Conservation (phyloP, 768 basidiomycete genomes). For the Suillus paluster region DNA sequence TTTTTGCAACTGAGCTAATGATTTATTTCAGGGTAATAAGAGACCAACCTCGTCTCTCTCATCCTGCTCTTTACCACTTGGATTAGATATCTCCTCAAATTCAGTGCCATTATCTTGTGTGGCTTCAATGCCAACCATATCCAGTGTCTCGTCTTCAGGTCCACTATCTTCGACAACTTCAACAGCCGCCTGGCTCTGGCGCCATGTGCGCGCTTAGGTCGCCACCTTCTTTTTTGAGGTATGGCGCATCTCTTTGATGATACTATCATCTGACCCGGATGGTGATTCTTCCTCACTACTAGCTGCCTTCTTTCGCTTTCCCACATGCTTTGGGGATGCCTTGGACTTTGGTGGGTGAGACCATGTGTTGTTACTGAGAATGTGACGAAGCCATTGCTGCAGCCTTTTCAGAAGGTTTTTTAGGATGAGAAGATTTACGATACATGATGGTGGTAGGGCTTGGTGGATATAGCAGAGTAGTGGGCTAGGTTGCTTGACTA, state of each 20-base stretch:
- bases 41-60: not conserved
- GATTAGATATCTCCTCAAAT: too few relatives aligned
- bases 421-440: not conserved
- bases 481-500: not conserved
- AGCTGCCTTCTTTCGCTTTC: not conserved
- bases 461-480: not conserved
- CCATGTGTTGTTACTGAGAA: not conserved
- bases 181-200: too few relatives aligned
- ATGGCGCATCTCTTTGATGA: not conserved
- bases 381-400: not conserved
- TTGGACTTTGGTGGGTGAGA: not conserved
- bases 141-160: too few relatives aligned
- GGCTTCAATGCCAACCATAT: not conserved
- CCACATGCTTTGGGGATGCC: not conserved
- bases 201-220: not conserved
- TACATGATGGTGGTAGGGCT: not conserved
- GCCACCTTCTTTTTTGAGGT: not conserved
- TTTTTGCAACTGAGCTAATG: not conserved
- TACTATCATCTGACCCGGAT: not conserved
- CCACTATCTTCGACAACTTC: too few relatives aligned
- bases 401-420: not conserved
- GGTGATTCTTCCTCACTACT: not conserved
- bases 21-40: not conserved
- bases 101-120: not conserved
- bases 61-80: too few relatives aligned